Percentiles rank a stretch among this genome's conserved stretches.
Conservation (phyloP, 805 yeast species). For the Pichia insulana region DNA sequence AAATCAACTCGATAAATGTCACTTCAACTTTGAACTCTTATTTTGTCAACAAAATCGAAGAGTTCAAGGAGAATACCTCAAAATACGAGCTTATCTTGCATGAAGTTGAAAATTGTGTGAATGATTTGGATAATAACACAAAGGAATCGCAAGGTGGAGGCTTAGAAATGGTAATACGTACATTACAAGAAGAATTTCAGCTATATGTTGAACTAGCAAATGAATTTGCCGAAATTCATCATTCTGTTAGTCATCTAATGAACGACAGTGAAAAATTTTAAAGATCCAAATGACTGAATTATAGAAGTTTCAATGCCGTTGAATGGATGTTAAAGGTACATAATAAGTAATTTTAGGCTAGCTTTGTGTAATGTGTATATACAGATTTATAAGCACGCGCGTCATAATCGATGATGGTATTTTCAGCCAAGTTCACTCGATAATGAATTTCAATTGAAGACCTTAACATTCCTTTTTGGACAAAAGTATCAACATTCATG, state of each 20-base stretch:
- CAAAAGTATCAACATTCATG: slow-evolving; percentile 1
- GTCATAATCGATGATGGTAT: too few species aligned
- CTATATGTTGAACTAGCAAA: slow-evolving; percentile 71
- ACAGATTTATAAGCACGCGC: too few species aligned
- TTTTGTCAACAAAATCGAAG: slow-evolving; percentile 38
- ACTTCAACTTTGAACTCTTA: slow-evolving; percentile 43
- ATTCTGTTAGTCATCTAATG: slow-evolving; percentile 31
- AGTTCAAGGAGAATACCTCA: slow-evolving; percentile 37
- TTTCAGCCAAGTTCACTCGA: too few species aligned
- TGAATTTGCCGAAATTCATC: slow-evolving; percentile 63
- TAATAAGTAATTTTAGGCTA: too few species aligned
- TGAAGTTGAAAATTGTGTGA: slow-evolving; percentile 55
- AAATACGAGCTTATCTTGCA: slow-evolving; percentile 39
- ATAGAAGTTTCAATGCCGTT: too few species aligned
- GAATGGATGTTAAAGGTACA: too few species aligned
- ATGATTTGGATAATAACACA: slow-evolving; percentile 47
- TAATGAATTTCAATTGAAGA: too few species aligned
- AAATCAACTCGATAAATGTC: slow-evolving; percentile 35
- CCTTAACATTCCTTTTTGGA: not conserved
- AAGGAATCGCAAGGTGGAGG: slow-evolving; percentile 24
- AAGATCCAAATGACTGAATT: not conserved
- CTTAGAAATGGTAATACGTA: slow-evolving; percentile 45
- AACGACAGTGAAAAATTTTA: slow-evolving; percentile 15
- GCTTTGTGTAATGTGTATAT: too few species aligned
- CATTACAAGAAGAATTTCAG: slow-evolving; percentile 58